Evolutionary conservation across 257 asterid species (phyloP).

Genomic region (Scutellaria minor): DNA sequence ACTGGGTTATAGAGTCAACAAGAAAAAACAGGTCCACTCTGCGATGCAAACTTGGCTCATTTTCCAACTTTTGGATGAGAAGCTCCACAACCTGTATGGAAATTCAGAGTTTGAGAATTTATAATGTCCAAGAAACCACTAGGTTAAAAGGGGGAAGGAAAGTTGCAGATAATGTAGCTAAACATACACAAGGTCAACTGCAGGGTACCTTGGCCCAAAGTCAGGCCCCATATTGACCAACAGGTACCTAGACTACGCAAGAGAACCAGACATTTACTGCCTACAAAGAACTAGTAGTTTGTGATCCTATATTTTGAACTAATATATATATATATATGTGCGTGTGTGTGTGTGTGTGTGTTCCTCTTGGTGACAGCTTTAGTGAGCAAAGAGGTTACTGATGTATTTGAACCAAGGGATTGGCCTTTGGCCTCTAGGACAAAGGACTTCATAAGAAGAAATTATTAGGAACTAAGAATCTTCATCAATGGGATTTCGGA

Average conservation of each 20-base stretch:
- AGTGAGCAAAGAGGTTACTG: slow-evolving; percentile 2
- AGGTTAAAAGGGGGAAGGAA: not conserved
- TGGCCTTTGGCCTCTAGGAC: not conserved
- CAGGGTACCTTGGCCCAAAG: slow-evolving; percentile 1
- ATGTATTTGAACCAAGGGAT: not conserved
- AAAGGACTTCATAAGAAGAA: not conserved
- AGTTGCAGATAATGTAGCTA: slow-evolving; percentile 2
- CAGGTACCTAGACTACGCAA: slow-evolving; percentile 1
- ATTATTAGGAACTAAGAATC: slow-evolving; percentile 5
- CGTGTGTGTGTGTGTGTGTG: no score
- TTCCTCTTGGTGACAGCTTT: not conserved
- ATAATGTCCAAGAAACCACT: slow-evolving; percentile 22
- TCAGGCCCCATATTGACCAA: not conserved
- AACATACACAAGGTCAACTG: slow-evolving; percentile 17
- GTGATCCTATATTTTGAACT: not conserved
- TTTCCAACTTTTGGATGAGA: slow-evolving; percentile 84
- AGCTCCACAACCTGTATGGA: slow-evolving; percentile 80
- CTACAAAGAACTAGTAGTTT: not conserved
- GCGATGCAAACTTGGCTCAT: slow-evolving; percentile 76
- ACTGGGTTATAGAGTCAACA: slow-evolving; percentile 95
- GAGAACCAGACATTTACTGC: slow-evolving; percentile 17
- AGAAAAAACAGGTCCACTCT: slow-evolving; percentile 88
- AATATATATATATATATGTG: not conserved
- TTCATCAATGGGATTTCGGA: not conserved
- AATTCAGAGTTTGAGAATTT: slow-evolving; percentile 27